Evolutionary conservation across 805 yeast genomes (phyloP), one percentile per base, ranked within the genome.

Genomic region (Starmera amethionina): DNA sequence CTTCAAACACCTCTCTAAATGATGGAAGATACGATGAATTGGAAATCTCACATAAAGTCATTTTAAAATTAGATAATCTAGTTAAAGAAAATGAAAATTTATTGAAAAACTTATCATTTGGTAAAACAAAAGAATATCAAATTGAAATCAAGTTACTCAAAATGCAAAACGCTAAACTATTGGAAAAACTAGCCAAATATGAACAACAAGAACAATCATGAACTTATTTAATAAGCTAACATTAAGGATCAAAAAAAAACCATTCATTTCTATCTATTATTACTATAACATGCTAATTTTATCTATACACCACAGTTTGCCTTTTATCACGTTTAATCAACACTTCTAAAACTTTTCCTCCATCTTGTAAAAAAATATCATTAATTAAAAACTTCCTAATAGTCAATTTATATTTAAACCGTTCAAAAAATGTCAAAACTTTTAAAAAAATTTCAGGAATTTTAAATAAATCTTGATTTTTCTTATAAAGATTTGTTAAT

Each of bases 1-100:
- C 81, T 5, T 55, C 62, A 10, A 72, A 69, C 39, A 46, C 62
- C 2, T 56, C 64, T 18, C 74, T 77, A 2, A 65, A 67, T 30
- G 60, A 67, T 42, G 88, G 87, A 3, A 65, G 80, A 42, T 81
- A 75, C 55, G 94, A 85, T 51, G 81, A 76, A 38, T 78, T 82
- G 50, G 88, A 83, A 41, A 61, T 83, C 36, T 77, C 89, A 12
- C 93, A 85, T 54, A 79, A 79, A 50, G 74, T 84, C 43, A 65
- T 85, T 32, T 68, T 70, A 33, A 76, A 83, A 49, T 50, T 86
- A 46, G 73, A 74, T 40, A 63, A 70, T 42, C 60, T 86, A 43
- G 75, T 75, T 15, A 72, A 70, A 36, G 95, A 86, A 54, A 86
- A 86, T 54, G 79, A 77, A 42, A 77, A 71, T 46, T 67, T 86